Evolutionary conservation across 179 eudicot species (phyloP).

Genomic region (Amaranthus tricolor): DNA sequence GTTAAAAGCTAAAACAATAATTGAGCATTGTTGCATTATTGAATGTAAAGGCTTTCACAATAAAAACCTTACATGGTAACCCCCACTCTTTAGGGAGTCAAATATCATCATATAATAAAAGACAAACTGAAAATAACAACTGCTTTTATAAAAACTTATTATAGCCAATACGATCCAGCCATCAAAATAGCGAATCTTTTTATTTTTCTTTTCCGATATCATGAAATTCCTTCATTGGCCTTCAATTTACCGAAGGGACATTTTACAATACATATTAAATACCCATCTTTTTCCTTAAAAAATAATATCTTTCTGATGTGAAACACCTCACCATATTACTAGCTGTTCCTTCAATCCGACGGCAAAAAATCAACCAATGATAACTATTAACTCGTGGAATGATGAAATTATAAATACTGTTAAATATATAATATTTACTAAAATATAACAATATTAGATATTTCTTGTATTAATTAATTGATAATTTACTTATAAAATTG

Average conservation of each 20-base stretch:
- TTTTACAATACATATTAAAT: neutral
- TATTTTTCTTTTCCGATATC: neutral
- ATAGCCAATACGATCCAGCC: constrained; percentile 27
- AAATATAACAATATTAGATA: too few relatives aligned
- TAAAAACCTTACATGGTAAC: neutral
- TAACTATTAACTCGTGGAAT: neutral
- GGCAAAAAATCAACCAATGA: neutral
- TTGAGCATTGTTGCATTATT: neutral
- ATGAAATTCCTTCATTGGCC: neutral
- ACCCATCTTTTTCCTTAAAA: neutral
- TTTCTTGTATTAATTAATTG: too few relatives aligned
- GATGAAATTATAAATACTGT: too few relatives aligned
- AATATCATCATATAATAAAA: constrained; percentile 3
- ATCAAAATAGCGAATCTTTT: neutral
- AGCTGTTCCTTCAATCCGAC: neutral
- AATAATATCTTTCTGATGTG: neutral
- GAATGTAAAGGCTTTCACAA: constrained; percentile 7
- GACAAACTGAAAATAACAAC: constrained; percentile 15
- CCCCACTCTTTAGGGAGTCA: neutral
- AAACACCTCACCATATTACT: neutral
- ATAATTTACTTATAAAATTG: too few relatives aligned
- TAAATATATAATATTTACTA: too few relatives aligned
- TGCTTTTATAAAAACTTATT: neutral
- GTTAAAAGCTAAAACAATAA: neutral
- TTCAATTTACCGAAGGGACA: neutral